Evolutionary conservation across 2,329 filamentous ascomycete genomes (phyloP), one percentile per base, ranked within the genome.

Genomic region (Tolypocladium sp.): DNA sequence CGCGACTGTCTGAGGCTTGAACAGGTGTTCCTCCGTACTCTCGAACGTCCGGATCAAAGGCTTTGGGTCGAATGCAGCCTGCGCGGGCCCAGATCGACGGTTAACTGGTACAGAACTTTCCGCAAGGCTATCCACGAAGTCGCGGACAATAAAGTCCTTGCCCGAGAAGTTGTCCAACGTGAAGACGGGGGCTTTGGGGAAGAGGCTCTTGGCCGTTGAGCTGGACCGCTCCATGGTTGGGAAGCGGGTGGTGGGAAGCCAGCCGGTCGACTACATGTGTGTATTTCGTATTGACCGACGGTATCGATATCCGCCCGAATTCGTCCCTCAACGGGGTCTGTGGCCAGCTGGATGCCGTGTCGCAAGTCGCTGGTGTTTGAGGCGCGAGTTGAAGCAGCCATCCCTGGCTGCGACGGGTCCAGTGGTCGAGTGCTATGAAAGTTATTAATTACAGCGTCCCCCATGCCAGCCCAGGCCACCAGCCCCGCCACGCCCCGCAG

Each of bases 41-140:
- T 99, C 94, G 72, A 99, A 99, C 1, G 91, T 92, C 61, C 94
- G 87, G 68, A 99, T 99, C 66, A 99, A 80, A 38, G 94, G 95
- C 75, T 99, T 99, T 0, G 94, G 92, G 69, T 99, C 94, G 76
- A 99, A 99, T 5, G 81, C 77, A 60, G 81, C 76, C 62, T 82
- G 80, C 70, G 77, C 79, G 63, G 83, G 81, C 9, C 84, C 86
- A 17, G 92, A 97, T 61, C 90, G 88, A 58, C 94, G 90, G 69
- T 87, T 90, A 27, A 82, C 79, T n/a, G 90, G 87, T 41, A 91
- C 83, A 27, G 91, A 90, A 66, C 82, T 89, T 63, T 97, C 92
- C 56, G 93, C 94, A 60, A 99, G 86, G 57, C 88, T 85, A 72
- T 99, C 95, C 67, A 99, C 88, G 71, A 99, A 99, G 77, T 99